Base-by-base conservation (phyloP, 1,284 basidiomycete genomes). In the Ceratobasidium sp. region DNA sequence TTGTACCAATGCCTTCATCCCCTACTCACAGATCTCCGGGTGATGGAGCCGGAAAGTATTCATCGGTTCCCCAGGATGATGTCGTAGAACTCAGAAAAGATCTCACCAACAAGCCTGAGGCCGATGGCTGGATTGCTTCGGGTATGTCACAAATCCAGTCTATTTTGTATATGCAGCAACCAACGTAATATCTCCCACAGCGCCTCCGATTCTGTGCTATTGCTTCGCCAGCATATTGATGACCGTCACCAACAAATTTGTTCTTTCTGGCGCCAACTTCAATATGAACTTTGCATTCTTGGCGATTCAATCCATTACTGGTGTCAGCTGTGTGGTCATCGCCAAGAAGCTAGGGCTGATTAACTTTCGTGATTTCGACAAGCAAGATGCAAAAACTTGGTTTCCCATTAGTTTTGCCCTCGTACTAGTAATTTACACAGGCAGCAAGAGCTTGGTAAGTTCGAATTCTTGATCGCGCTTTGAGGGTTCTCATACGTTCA, bases 201-300 rank as follows among this genome's bases (percentile, higher is more conserved):
- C 88, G 39, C 82, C 90, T 8, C 88, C 95, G 33, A 90, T 98
- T 72, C 72, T 91, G 70, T 92, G 89, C 75, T 99, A 99, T 79
- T 99, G 97, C 77, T 74, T 90, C 29, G 93, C 96, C 1, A 95
- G 93, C 46, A 98, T 99, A 75, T 82, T 95, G 68, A 99, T 99
- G 97, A 99, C 97, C 0, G 86, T 99, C 54, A 87, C 98, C 71
- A 98, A 98, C 83, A 98, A 99, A 93, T 98, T 90, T 75, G 93
- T 98, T 70, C 95, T 99, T 8, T 98, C 96, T 4, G 97, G 97
- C 2, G 82, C 83, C 41, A 79, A 92, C 74, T 99, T 99, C 79
- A 92, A 91, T 73, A 98, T 99, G 96, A 99, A 93, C 74, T 97
- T 98, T 75, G 82, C 98, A 41, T 85, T 99, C 29, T 84, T 99